A percentile compares a stretch with the other conserved stretches of the same genome.
Conservation (phyloP, 768 basidiomycete genomes). For the Auriscalpium microsporum region DNA sequence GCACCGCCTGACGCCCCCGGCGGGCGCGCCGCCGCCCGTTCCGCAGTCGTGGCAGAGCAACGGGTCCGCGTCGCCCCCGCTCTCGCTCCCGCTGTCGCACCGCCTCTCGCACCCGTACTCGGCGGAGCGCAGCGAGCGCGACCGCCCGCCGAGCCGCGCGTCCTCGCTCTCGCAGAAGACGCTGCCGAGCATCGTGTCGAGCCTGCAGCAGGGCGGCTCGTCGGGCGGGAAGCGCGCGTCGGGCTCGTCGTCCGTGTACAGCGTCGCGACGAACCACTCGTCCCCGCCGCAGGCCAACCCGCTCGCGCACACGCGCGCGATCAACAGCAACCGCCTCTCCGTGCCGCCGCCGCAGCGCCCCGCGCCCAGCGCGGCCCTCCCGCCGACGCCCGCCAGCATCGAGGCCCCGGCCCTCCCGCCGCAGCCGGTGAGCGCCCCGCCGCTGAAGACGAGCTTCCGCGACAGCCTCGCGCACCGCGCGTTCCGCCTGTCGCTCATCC, state of each 20-base stretch:
- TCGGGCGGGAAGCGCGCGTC: constrained; percentile 10
- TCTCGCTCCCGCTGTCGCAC: constrained; percentile 11
- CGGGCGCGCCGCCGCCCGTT: constrained; percentile 48
- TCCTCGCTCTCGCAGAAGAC: constrained; percentile 23
- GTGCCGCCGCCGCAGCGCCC: constrained; percentile 70
- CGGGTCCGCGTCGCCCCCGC: constrained; percentile 16
- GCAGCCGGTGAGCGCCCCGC: constrained; percentile 23
- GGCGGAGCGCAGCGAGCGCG: constrained; percentile 7
- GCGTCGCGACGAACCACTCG: constrained; percentile 13
- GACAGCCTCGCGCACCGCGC: constrained; percentile 50
- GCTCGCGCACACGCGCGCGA: constrained; percentile 16
- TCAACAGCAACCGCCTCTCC: constrained; percentile 41
- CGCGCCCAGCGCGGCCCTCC: constrained; percentile 60
- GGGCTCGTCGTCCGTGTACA: constrained; percentile 37
- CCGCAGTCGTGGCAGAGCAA: constrained; percentile 12
- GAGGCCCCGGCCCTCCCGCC: constrained; percentile 16
- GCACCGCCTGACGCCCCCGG: constrained; percentile 47
- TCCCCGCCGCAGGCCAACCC: constrained; percentile 28
- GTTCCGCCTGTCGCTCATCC: constrained; percentile 26
- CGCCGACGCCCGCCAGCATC: constrained; percentile 47
- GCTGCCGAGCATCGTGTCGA: constrained; percentile 8
- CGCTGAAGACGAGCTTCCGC: constrained; percentile 35
- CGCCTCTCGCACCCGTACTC: constrained; percentile 14
- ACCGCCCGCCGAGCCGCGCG: constrained; percentile 16
- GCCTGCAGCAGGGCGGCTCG: constrained; percentile 6